phyloP scores from a whole-genome alignment of 2,329 filamentous ascomycete genomes.

The Neobulgaria alba region DNA sequence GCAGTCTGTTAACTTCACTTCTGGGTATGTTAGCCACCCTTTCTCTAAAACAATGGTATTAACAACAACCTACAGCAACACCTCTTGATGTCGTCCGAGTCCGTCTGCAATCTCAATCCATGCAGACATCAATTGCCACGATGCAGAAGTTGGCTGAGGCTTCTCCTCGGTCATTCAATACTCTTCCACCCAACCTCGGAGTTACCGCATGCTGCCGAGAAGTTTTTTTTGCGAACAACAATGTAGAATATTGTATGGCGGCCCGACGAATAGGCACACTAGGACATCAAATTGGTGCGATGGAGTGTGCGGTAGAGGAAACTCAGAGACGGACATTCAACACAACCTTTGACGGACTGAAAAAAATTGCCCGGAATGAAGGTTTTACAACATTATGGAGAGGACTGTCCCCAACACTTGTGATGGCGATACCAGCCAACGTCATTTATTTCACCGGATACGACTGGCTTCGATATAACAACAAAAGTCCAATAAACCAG shows the following conservation, averaged over 20 bases:
- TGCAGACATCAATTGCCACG: conserved; percentile 41
- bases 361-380: conserved; percentile 93
- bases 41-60: not conserved
- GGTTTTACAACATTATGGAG: conserved; percentile 82
- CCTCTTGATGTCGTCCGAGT: conserved; percentile 95
- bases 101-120: conserved; percentile 77
- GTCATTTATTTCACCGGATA: conserved; percentile 99
- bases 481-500: conserved; percentile 60
- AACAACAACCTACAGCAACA: conserved; percentile 53
- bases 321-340: conserved; percentile 75
- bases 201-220: conserved; percentile 93
- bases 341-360: conserved; percentile 83
- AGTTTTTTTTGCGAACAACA: conserved; percentile 92
- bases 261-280: conserved; percentile 20
- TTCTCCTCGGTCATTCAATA: conserved; percentile 46
- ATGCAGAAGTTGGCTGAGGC: conserved; percentile 46
- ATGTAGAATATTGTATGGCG: conserved; percentile 49
- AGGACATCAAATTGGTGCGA: conserved; percentile 33
- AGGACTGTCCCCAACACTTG: conserved; percentile 83
- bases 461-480: conserved; percentile 78
- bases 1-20: conserved; percentile 81
- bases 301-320: conserved; percentile 80
- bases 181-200: conserved; percentile 74
- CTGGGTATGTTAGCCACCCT: conserved; percentile 51
- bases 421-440: conserved; percentile 91